phyloP scores from a whole-genome alignment of 257 asterid genomes.

The Solanum tarapatanum region DNA sequence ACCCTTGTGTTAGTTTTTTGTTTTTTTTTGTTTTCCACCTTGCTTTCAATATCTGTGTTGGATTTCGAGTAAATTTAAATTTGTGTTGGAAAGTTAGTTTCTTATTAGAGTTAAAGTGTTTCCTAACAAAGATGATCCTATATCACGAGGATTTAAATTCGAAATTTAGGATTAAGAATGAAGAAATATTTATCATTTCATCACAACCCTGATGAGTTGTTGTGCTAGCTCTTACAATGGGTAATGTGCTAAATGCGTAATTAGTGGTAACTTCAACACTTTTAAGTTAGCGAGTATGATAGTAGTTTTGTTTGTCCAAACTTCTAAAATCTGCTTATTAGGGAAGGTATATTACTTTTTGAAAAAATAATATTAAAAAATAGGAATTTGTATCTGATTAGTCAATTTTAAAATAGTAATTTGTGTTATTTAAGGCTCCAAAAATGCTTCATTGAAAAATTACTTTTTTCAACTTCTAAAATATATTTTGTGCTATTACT shows the following conservation, averaged over 20 bases:
- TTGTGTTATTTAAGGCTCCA: background rate
- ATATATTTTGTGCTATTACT: background rate
- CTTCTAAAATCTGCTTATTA: background rate
- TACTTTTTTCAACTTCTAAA: background rate
- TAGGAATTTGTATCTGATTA: background rate
- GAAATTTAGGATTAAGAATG: accelerated
- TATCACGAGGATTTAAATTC: background rate
- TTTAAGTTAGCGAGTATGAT: background rate
- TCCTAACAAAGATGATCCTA: background rate
- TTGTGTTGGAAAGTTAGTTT: background rate
- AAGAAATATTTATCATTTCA: background rate
- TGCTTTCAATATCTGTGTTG: no score
- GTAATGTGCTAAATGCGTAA: background rate
- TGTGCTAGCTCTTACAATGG: background rate
- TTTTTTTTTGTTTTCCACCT: background rate
- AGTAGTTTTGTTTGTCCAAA: background rate
- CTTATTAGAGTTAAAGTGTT: background rate
- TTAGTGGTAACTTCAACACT: background rate
- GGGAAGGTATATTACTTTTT: background rate
- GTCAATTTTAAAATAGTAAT: background rate
- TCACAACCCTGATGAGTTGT: accelerated
- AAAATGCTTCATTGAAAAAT: background rate
- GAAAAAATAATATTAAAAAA: background rate
- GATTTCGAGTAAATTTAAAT: background rate
- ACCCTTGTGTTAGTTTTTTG: background rate